Evolutionary conservation across 169 alveolate genomes (phyloP).

Genomic region (Toxoplasma gondii): DNA sequence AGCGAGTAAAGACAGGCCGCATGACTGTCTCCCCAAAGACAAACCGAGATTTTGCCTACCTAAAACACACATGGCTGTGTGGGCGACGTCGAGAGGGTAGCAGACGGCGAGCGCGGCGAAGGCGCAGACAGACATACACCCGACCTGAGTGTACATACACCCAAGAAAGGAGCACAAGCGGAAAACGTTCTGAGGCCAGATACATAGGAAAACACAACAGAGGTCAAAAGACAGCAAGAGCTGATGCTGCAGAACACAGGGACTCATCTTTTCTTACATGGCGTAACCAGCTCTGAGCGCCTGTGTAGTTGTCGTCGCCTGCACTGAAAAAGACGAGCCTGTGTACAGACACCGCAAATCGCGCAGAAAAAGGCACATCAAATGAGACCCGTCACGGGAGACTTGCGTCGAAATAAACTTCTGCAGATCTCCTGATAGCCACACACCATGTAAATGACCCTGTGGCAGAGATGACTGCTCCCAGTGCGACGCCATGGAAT

Average conservation of each 20-base stretch:
- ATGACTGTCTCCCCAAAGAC: no score
- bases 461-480: no score
- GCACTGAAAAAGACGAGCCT: no score
- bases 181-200: neutral
- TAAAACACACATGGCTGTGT: neutral
- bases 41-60: neutral
- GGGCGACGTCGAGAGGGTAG: neutral
- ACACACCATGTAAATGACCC: no score
- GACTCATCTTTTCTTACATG: neutral
- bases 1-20: no score
- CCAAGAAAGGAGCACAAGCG: neutral
- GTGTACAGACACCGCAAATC: no score
- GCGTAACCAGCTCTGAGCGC: neutral
- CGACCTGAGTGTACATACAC: neutral
- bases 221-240: neutral
- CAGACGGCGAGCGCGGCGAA: constrained; percentile 15
- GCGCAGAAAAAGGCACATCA: no score
- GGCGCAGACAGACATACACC: neutral
- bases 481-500: no score
- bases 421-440: no score
- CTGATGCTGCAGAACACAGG: neutral
- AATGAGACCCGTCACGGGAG: no score
- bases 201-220: neutral
- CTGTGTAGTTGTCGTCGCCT: neutral
- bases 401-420: no score